phyloP scores from a whole-genome alignment of 2,329 filamentous ascomycete genomes.

The Alternaria sp. region DNA sequence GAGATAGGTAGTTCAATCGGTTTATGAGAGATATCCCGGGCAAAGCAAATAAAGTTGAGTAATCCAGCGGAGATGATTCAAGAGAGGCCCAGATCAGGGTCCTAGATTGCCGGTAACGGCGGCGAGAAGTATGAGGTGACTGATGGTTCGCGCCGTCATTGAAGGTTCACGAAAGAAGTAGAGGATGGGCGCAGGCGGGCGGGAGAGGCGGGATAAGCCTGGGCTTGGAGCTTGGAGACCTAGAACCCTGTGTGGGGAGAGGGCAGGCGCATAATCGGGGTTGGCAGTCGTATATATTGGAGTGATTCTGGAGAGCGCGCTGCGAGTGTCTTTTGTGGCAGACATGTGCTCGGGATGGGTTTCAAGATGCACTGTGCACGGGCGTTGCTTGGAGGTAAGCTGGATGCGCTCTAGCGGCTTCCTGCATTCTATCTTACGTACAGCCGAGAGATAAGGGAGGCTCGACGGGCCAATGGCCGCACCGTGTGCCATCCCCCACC shows the following conservation, averaged over 20 bases:
- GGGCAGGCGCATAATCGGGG: constrained; percentile 33
- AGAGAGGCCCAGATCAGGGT: constrained; percentile 31
- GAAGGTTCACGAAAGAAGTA: constrained; percentile 36
- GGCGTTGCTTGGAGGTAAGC: constrained; percentile 10
- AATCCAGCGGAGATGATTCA: constrained; percentile 21
- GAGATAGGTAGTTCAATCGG: constrained; percentile 25
- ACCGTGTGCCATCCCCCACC: constrained; percentile 30
- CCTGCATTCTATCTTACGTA: constrained; percentile 16
- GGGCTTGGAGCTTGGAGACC: constrained; percentile 23
- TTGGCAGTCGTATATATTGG: constrained; percentile 22
- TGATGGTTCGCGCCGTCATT: constrained; percentile 55
- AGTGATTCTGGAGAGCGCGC: constrained; percentile 29
- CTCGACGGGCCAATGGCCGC: constrained; percentile 30
- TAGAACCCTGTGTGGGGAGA: constrained; percentile 34
- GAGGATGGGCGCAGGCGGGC: constrained; percentile 16
- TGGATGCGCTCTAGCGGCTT: constrained; percentile 23
- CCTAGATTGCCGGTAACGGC: constrained; percentile 51
- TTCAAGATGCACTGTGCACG: constrained; percentile 19
- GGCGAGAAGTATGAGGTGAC: constrained; percentile 54
- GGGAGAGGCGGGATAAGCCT: constrained; percentile 26
- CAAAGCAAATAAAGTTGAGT: constrained; percentile 33
- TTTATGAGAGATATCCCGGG: constrained; percentile 33
- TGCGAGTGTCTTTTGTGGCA: constrained; percentile 42
- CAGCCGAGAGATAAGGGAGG: constrained; percentile 41
- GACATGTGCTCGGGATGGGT: constrained; percentile 43